Evolutionary conservation across 352 stramenopile species (phyloP), one percentile per base, ranked within the genome.

Genomic region (Saprolegnia diclina): DNA sequence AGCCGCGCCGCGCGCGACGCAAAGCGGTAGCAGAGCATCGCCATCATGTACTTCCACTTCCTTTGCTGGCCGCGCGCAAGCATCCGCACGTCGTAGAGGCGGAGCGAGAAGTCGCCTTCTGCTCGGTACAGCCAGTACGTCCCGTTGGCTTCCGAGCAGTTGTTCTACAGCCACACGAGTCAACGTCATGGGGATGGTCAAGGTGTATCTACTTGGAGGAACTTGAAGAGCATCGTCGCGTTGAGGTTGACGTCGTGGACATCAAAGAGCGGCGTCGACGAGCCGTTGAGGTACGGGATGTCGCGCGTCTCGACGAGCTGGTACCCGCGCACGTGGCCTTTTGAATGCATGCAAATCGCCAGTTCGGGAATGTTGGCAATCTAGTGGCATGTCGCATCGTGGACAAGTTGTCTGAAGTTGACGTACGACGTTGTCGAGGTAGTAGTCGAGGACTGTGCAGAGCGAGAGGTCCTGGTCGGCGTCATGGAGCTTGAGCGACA

Each of bases 31-130:
- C 87, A 94, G 18, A 94, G 73, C 87, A 94, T 94, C 35, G 87
- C 85, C 83, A 92, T 92, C 84, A 92, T 92, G 69, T 94, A 94
- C 77, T 94, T 94, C 87, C 87, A 94, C 76, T 94, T 94, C 54
- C 91, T 76, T 42, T 94, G 84, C 46, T 88, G 90, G 57, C 85
- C 85, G 63, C 91, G 79, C 0, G 87, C 92, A 3, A 94, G 72
- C 26, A 93, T 82, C 64, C 91, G 79, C 0, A 94, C 83, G 42
- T 94, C 87, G 54, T 94, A 94, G 24, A 94, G 73, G 11, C 83
- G 84, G 32, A 94, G 65, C 46, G 85, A 88, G 42, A 74, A 86
- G 59, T 92, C 84, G n/a, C 85, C 87, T 74, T 91, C 77, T 48
- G 87, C 89, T 11, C 87, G 79, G 73, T 92, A 80, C 62, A 94